Percentiles rank a stretch among this genome's conserved stretches.
These are phyloP conservation scores for Penicillium samsonianum DNA, from an alignment of 495 filamentous ascomycete species.

Conservation along the genomic window DNA sequence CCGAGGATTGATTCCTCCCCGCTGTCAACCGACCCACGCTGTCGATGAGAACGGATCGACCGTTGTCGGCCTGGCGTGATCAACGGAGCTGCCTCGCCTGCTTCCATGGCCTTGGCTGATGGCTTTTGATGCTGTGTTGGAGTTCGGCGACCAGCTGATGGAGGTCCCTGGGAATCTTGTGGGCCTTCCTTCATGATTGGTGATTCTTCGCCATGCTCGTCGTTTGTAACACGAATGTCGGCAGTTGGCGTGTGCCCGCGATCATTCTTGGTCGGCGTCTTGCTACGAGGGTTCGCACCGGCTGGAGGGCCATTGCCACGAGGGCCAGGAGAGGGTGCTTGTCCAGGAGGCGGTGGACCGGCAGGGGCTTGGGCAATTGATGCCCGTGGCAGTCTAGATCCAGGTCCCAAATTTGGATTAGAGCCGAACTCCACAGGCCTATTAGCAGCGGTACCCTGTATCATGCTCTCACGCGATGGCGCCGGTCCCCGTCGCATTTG, in stretches of 20 bases:
- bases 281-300: conserved; percentile 51
- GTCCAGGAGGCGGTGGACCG: conserved; percentile 84
- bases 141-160: conserved; percentile 60
- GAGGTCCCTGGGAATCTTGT: conserved; percentile 46
- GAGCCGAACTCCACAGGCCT: conserved; percentile 36
- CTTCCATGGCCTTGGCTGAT: conserved; percentile 51
- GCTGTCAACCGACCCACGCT: conserved; percentile 48
- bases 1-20: conserved; percentile 49
- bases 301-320: conserved; percentile 45
- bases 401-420: conserved; percentile 42
- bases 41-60: conserved; percentile 44
- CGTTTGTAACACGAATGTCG: conserved; percentile 45
- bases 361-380: conserved; percentile 70
- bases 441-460: conserved; percentile 26
- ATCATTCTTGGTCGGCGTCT: conserved; percentile 59
- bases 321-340: conserved; percentile 79
- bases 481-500: conserved; percentile 48
- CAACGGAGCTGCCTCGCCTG: conserved; percentile 49
- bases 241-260: conserved; percentile 54
- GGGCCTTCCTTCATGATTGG: conserved; percentile 54
- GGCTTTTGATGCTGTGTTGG: conserved; percentile 55
- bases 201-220: conserved; percentile 55
- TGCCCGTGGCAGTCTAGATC: conserved; percentile 68
- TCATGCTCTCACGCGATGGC: conserved; percentile 56
- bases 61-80: conserved; percentile 47